Evolutionary conservation across 2,329 filamentous ascomycete genomes (phyloP), one percentile per base, ranked within the genome.

Genomic region (Sphaerulina musiva): DNA sequence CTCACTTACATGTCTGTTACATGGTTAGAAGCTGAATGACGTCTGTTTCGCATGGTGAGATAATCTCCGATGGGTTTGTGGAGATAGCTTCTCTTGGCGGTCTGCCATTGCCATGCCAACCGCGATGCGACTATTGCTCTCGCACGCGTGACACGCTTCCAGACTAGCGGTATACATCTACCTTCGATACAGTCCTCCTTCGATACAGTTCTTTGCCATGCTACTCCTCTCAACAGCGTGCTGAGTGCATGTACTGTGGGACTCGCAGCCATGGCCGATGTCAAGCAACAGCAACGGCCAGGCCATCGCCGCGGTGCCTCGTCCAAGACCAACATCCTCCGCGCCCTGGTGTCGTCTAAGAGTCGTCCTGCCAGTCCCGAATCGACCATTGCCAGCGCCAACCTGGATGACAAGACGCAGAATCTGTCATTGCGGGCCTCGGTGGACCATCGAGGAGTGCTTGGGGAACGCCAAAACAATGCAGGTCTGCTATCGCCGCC

Each of bases 331-430:
- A 76, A 74, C 38, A 72, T 76, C 42, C 70, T 83, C 57, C 78
- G 76, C 64, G 77, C 78, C 17, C 74, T 82, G 53, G 75, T 82
- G 61, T 71, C 73, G 17, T 69, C 77, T 48, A 79, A 75, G 65
- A 67, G 68, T 53, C 74, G 79, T 52, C 62, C 62, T 44, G 55
- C 59, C 63, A 76, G 74, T 60, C 73, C 75, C 48, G 73, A 74
- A 56, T 73, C 73, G 43, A 76, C 73, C 23, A 71, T 70, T 10
- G 69, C 69, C 63, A 43, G 57, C 48, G 63, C 70, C 49, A 53
- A 54, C 45, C 50, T 54, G 48, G 14, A 65, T 42, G 53, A 42
- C 34, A 53, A 59, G 11, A 66, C 64, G 29, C 62, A 69, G 38
- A 64, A 52, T 12, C 57, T 68, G 36, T 73, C 76, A 26, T 68